Base-by-base conservation (phyloP, 371 early-diverging fungal species). In the Mortierella sp. region DNA sequence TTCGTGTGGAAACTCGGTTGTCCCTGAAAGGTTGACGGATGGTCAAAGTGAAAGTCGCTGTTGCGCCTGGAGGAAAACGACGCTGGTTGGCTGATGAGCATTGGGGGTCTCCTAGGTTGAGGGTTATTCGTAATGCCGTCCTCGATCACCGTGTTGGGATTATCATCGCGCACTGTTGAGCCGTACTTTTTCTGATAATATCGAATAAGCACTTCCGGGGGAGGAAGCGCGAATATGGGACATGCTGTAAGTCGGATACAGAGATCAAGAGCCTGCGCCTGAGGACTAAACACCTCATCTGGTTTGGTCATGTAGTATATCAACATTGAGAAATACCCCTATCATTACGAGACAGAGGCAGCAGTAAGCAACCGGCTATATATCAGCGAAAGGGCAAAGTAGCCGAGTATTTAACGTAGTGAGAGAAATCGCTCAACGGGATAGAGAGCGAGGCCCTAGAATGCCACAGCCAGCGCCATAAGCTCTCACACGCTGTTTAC, bases 81-180 rank as follows among this genome's bases (percentile, higher is more conserved):
- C 0, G 60, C 23, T 17, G 47, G 47, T n/a, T 64, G 64, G 43
- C 41, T 64, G 53, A 68, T 60, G 2, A 76, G 58, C 65, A 76
- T 64, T 4, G 60, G 52, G 6, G 76, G 76, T 19, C 76, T 48
- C 14, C 70, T 31, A 0, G 76, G 70, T 15, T 65, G 60, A 1
- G 70, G 76, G 56, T 76, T 51, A 30, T 64, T 76, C n/a, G 76
- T 69, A 46, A 76, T 76, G 41, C 76, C 76, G 8, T 64, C 70
- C 31, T 76, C 76, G 41, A 76, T 56, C 70, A 76, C 69, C 23
- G 76, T 76, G 28, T 64, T 59, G 6, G 64, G 76, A 42, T 69
- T 59, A 42, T 64, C 65, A 23, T 60, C 63, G 6, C 66, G 42
- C 3, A 46, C 51, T 1, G 59, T 39, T 0, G 65, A 60, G 19